Percentiles rank a stretch among this genome's conserved stretches.
Conservation (phyloP, 163 green algal species). For the Smithsoniella earleae region DNA sequence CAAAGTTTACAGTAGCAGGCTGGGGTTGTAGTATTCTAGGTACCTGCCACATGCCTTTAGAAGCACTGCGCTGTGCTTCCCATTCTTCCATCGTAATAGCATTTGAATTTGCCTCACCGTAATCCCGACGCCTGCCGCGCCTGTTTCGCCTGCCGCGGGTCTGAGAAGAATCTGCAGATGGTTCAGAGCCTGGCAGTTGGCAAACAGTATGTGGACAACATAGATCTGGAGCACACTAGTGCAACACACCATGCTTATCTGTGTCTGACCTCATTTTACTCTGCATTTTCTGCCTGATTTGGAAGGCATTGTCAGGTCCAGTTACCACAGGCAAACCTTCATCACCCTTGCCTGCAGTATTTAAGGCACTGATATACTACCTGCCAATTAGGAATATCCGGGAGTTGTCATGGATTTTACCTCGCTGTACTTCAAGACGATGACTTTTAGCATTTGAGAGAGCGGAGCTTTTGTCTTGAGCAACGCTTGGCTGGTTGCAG, state of each 20-base stretch:
- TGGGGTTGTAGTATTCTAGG: neutral
- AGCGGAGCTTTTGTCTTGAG: no score
- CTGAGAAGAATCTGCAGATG: neutral
- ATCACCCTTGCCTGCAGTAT: no score
- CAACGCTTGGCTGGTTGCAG: neutral
- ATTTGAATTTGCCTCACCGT: neutral
- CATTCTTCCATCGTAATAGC: conserved; percentile 28
- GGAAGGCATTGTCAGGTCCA: no score
- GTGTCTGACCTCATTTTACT: neutral
- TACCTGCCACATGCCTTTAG: neutral
- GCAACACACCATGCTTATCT: no score
- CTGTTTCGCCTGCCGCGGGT: neutral
- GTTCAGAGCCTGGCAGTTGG: neutral
- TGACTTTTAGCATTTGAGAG: no score
- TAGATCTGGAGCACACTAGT: no score
- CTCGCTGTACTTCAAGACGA: neutral
- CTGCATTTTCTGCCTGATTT: neutral
- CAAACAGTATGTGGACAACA: no score
- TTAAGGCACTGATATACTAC: no score
- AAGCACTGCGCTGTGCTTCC: neutral
- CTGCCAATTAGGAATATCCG: no score
- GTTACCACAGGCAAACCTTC: no score
- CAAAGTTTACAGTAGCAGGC: neutral
- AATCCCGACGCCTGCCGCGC: neutral
- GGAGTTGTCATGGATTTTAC: no score